Conservation (phyloP, 495 filamentous ascomycete species). For the Clavariopsis aquatica region DNA sequence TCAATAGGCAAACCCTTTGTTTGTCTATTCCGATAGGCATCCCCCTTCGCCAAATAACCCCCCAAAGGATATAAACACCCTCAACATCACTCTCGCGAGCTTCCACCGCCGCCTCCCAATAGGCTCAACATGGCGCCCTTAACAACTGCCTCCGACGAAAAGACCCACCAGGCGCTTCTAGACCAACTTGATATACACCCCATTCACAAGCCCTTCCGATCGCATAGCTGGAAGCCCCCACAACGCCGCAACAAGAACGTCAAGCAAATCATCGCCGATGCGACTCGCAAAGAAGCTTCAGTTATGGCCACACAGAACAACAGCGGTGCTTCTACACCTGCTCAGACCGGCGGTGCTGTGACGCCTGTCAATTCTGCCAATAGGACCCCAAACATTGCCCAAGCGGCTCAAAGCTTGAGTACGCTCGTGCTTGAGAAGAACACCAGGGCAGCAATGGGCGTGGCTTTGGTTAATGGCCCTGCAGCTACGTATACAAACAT, state of each 20-base stretch:
- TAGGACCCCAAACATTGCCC: constrained; percentile 68
- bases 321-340: constrained; percentile 75
- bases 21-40: neutral
- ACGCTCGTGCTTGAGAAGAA: constrained; percentile 80
- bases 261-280: constrained; percentile 94
- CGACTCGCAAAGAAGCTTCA: constrained; percentile 77
- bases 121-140: constrained; percentile 45
- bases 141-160: constrained; percentile 47
- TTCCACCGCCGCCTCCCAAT: too few species aligned
- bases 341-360: constrained; percentile 58
- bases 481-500: constrained; percentile 92
- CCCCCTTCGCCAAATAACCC: neutral
- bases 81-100: too few species aligned
- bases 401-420: constrained; percentile 79
- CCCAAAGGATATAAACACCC: neutral
- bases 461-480: constrained; percentile 54
- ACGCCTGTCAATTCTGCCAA: constrained; percentile 53
- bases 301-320: constrained; percentile 76
- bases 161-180: constrained; percentile 57
- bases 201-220: constrained; percentile 83
- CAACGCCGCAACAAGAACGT: constrained; percentile 97
- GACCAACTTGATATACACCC: constrained; percentile 85
- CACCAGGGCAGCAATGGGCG: constrained; percentile 40
- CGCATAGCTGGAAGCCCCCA: constrained; percentile 82
- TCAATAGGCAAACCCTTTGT: neutral